Evolutionary conservation across 306 rosid species (phyloP).

Genomic region (Vigna reflexopilosa): DNA sequence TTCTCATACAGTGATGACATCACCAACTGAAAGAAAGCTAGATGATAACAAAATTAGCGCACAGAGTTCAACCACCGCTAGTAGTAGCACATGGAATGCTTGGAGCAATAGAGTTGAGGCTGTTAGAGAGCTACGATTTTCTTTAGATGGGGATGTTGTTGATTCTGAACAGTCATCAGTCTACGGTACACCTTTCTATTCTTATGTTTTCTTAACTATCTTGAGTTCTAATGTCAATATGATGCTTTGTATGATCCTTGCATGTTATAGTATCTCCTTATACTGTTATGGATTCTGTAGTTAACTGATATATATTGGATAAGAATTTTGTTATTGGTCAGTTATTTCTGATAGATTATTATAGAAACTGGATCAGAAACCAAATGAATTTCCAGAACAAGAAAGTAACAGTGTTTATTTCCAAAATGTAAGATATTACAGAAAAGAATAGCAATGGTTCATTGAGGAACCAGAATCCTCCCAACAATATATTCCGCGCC

Average conservation of each 20-base stretch:
- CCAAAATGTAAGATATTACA: too few species aligned
- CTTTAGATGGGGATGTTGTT: slow-evolving; percentile 71
- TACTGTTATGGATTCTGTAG: neutral
- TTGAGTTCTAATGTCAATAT: slow-evolving; percentile 29
- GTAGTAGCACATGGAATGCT: slow-evolving; percentile 72
- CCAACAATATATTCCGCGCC: too few species aligned
- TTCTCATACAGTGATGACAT: slow-evolving; percentile 34
- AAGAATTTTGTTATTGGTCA: neutral
- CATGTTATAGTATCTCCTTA: slow-evolving; percentile 9
- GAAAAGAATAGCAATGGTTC: too few species aligned
- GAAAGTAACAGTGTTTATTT: too few species aligned
- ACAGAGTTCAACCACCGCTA: slow-evolving; percentile 46
- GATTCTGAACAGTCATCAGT: slow-evolving; percentile 50
- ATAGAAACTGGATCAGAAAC: too few species aligned
- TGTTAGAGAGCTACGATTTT: slow-evolving; percentile 73
- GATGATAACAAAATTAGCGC: slow-evolving; percentile 44
- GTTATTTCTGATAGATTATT: neutral
- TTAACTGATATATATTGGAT: neutral
- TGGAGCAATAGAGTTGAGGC: slow-evolving; percentile 93
- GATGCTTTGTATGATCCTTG: slow-evolving; percentile 28
- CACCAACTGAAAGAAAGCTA: slow-evolving; percentile 41
- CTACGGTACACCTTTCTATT: slow-evolving; percentile 56
- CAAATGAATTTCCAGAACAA: too few species aligned
- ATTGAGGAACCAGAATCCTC: too few species aligned
- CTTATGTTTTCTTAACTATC: slow-evolving; percentile 11